Evolutionary conservation across 495 filamentous ascomycete genomes (phyloP), one percentile per base, ranked within the genome.

Genomic region (Lepidopterella palustris): DNA sequence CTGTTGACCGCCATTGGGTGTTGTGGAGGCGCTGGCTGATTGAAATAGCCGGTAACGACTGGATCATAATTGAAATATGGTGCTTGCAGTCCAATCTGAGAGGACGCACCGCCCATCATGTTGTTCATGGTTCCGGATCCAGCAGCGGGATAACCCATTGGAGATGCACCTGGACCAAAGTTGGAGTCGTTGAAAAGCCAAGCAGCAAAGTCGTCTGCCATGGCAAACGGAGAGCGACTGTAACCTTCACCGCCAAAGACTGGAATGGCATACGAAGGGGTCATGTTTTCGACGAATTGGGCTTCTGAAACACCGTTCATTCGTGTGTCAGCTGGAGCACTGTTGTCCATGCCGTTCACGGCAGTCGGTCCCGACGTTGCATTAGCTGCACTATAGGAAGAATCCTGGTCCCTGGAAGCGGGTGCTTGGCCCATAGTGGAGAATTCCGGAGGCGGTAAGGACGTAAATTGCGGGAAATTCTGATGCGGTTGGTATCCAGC

Each of bases 1-100:
- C 85, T 95, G 49, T 87, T 93, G 42, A 96, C 88, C 23, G 91
- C 87, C 92, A 96, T 97, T 13, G 90, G 90, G 69, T 88, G 87
- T 35, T 88, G 82, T 48, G 69, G 59, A 69, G 70, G 70, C 4
- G 63, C 63, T 23, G 67, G 59, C 27, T 66, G 64, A 23, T 62
- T 57, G 39, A 57, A 66, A 50, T 68, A 64, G 15, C 68, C 68
- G 5, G 42, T 54, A 6, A 68, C 66, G 35, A 51, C 31, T 24
- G 63, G 62, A 60, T 70, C 68, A 47, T 70, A 66, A 51, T 61
- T 63, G 57, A 67, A 70, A 59, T 68, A 70, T 13, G 70, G 70
- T 20, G 60, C 65, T 55, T 72, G 68, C 51, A 68, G 58, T 31
- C 60, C 63, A 15, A 69, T 64, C 25, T 62, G 60, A n/a, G 64